Conservation (phyloP, 495 filamentous ascomycete species). For the Polyplosphaeria fusca region DNA sequence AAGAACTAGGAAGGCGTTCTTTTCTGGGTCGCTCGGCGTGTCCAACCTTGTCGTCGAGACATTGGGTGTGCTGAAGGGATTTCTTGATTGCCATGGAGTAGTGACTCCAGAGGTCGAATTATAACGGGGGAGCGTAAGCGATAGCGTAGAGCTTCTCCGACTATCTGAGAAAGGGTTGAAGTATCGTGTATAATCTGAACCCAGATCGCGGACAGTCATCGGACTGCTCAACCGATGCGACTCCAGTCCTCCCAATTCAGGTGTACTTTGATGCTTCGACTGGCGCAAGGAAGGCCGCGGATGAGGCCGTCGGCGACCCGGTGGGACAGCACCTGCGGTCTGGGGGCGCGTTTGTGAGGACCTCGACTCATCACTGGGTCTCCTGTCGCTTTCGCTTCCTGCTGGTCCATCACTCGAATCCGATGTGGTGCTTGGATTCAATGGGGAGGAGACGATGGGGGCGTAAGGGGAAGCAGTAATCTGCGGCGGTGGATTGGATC, state of each 20-base stretch:
- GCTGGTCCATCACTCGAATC: background rate
- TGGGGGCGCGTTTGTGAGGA: background rate
- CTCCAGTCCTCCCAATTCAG: constrained; percentile 1
- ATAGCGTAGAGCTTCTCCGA: constrained; percentile 18
- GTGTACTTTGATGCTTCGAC: background rate
- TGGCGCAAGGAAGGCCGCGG: constrained; percentile 1
- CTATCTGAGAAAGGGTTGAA: constrained; percentile 39
- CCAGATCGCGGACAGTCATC: constrained; percentile 42
- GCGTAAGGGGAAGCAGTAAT: background rate
- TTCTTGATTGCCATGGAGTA: background rate
- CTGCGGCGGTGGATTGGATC: no score
- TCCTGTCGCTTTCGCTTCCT: background rate
- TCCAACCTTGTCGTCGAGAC: constrained; percentile 28
- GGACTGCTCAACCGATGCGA: constrained; percentile 13
- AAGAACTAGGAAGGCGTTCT: constrained; percentile 38
- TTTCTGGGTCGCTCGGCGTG: constrained; percentile 17
- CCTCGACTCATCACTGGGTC: constrained; percentile 1
- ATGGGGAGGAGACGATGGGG: constrained; percentile 11
- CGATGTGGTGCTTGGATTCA: constrained; percentile 14
- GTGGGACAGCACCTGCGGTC: background rate
- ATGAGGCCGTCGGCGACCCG: background rate
- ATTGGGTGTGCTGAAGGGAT: constrained; percentile 25
- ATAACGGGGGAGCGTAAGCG: background rate
- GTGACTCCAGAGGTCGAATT: constrained; percentile 8
- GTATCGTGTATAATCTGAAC: constrained; percentile 50